Evolutionary conservation across 306 rosid species (phyloP).

Genomic region (Corylus americana): DNA sequence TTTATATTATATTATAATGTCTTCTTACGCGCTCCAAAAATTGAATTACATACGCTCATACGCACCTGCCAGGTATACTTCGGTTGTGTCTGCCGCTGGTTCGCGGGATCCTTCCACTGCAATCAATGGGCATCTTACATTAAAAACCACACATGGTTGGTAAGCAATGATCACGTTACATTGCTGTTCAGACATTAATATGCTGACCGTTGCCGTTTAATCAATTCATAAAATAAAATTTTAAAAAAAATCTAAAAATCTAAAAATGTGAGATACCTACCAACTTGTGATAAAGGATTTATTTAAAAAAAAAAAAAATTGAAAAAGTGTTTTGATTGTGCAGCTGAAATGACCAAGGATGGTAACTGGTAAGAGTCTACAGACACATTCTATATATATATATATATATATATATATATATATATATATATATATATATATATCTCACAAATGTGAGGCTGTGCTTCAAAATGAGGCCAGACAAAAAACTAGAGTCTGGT

Average conservation of each 20-base stretch:
- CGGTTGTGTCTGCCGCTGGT: neutral
- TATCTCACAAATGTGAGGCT: too few species aligned
- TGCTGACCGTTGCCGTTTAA: neutral
- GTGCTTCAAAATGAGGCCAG: too few species aligned
- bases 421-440: too few species aligned
- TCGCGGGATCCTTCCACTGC: neutral
- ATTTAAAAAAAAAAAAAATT: too few species aligned
- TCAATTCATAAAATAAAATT: neutral
- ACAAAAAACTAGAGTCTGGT: too few species aligned
- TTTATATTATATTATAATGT: neutral
- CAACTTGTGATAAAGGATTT: too few species aligned
- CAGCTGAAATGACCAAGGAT: too few species aligned
- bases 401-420: too few species aligned
- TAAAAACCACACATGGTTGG: slow-evolving; percentile 6
- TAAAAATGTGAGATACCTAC: neutral
- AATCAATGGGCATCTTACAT: slow-evolving; percentile 10
- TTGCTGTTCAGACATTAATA: neutral
- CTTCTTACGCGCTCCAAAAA: neutral
- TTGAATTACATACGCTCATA: neutral
- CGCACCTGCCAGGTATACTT: neutral
- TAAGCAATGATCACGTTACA: neutral
- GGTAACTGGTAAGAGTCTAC: too few species aligned
- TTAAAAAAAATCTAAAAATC: too few species aligned
- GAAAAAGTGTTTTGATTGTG: too few species aligned
- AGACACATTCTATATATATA: too few species aligned